A percentile compares a stretch with the other conserved stretches of the same genome.
These are phyloP conservation scores for Hymenotorrendiella dingleyae DNA, from an alignment of 2,329 filamentous ascomycete species.

Conservation along the genomic window DNA sequence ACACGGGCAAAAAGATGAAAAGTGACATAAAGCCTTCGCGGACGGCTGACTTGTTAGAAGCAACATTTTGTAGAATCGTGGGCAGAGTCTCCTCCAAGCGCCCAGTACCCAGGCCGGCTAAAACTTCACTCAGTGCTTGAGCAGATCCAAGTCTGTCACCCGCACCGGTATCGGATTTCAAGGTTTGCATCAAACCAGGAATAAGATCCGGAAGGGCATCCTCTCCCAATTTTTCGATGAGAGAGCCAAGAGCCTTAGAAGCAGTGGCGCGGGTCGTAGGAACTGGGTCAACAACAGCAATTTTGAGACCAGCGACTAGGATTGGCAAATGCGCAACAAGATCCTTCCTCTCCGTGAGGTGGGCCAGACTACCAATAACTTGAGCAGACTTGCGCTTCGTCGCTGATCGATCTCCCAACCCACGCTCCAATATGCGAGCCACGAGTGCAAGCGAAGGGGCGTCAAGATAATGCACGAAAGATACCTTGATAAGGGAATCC, in stretches of 20 bases:
- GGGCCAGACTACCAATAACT: conserved; percentile 95
- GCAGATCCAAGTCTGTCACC: conserved; percentile 94
- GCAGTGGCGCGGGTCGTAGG: conserved; percentile 94
- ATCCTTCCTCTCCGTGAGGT: conserved; percentile 94
- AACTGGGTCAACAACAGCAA: conserved; percentile 89
- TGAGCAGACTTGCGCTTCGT: conserved; percentile 96
- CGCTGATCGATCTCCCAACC: conserved; percentile 80
- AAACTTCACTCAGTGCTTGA: conserved; percentile 91
- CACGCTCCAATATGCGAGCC: conserved; percentile 90
- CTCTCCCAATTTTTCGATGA: conserved; percentile 97
- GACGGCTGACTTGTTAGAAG: conserved; percentile 82
- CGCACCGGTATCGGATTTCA: conserved; percentile 94
- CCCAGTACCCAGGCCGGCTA: conserved; percentile 87
- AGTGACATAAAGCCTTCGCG: conserved; percentile 99
- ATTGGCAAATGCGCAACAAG: conserved; percentile 86
- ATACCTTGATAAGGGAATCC: conserved; percentile 93
- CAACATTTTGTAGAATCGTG: conserved; percentile 92
- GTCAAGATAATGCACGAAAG: conserved; percentile 97
- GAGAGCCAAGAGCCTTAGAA: conserved; percentile 88
- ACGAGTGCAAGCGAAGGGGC: conserved; percentile 91
- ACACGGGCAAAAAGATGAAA: conserved; percentile 98
- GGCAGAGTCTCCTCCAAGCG: conserved; percentile 93
- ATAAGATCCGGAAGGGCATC: conserved; percentile 96
- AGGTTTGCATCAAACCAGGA: conserved; percentile 91
- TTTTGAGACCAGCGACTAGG: conserved; percentile 80